These are phyloP conservation scores for Fusarium tuaranense DNA, from an alignment of 2,329 filamentous ascomycete genomes.

Conservation along the genomic window DNA sequence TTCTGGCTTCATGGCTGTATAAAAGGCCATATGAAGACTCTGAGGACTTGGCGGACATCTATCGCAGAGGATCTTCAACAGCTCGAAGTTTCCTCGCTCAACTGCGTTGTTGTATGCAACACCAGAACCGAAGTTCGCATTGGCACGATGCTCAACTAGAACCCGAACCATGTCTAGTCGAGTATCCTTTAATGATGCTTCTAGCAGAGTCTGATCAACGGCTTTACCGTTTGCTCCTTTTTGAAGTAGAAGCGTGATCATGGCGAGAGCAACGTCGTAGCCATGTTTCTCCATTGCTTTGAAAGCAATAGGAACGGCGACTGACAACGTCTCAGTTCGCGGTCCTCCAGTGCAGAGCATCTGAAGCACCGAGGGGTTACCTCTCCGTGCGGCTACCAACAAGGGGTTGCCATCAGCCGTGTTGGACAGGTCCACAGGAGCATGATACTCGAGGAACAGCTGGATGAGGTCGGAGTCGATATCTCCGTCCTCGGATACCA, in stretches of 20 bases:
- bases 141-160: neutral
- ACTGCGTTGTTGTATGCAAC: neutral
- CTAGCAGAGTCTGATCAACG: neutral
- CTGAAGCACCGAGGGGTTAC: slow-evolving; percentile 5
- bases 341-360: slow-evolving; percentile 6
- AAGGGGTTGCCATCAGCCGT: neutral
- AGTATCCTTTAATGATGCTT: neutral
- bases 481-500: neutral
- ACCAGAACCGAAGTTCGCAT: neutral
- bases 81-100: neutral
- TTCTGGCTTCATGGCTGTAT: neutral
- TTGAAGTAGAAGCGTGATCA: slow-evolving; percentile 6
- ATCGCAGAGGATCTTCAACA: neutral
- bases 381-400: neutral
- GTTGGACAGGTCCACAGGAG: neutral
- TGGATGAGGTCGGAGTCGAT: neutral
- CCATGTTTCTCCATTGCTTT: neutral
- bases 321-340: neutral
- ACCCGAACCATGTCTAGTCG: neutral
- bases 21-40: neutral
- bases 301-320: slow-evolving; percentile 8
- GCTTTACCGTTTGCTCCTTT: neutral
- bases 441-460: slow-evolving; percentile 9
- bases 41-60: neutral
- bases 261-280: neutral